Percentiles rank a stretch among this genome's conserved stretches.
Evolutionary conservation across 2,329 filamentous ascomycete species (phyloP).

Genomic region (Fusarium sp.): DNA sequence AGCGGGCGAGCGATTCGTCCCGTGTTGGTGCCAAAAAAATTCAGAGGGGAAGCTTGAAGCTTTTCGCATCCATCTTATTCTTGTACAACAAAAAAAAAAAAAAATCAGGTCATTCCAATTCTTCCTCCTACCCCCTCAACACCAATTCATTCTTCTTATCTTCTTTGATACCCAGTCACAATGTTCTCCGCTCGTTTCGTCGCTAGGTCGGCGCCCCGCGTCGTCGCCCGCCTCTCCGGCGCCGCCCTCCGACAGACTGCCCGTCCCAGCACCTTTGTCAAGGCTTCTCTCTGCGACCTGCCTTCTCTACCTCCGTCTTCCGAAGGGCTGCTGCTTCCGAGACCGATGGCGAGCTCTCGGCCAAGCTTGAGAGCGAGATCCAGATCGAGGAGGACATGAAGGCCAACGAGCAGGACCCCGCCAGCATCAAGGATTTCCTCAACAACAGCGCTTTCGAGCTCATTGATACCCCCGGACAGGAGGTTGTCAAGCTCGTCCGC

Average conservation of each 20-base stretch:
- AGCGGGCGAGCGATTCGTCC: conserved; percentile 11
- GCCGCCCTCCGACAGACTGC: conserved; percentile 64
- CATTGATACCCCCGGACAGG: conserved; percentile 83
- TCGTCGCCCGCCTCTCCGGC: conserved; percentile 67
- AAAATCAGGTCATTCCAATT: conserved; percentile 24
- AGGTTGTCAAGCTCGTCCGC: conserved; percentile 88
- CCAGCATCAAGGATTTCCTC: conserved; percentile 87
- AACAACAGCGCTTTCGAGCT: conserved; percentile 88
- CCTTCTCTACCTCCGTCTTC: conserved; percentile 60
- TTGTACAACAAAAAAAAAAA: conserved; percentile 16
- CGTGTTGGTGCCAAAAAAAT: conserved; percentile 33
- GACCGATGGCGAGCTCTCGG: conserved; percentile 82
- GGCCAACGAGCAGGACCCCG: conserved; percentile 76
- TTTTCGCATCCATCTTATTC: conserved; percentile 27
- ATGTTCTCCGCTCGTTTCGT: conserved; percentile 79
- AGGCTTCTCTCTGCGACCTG: conserved; percentile 52
- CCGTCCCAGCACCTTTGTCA: conserved; percentile 62
- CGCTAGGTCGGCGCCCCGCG: conserved; percentile 75
- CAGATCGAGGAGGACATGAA: conserved; percentile 86
- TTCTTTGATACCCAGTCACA: conserved; percentile 45
- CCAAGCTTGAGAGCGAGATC: conserved; percentile 88
- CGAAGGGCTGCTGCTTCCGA: conserved; percentile 55
- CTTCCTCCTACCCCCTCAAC: conserved; percentile 2
- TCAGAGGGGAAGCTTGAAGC: conserved; percentile 33
- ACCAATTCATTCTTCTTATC: background rate